These are phyloP conservation scores for Xylogone sp. DNA, from an alignment of 2,329 filamentous ascomycete species.

Conservation along the genomic window DNA sequence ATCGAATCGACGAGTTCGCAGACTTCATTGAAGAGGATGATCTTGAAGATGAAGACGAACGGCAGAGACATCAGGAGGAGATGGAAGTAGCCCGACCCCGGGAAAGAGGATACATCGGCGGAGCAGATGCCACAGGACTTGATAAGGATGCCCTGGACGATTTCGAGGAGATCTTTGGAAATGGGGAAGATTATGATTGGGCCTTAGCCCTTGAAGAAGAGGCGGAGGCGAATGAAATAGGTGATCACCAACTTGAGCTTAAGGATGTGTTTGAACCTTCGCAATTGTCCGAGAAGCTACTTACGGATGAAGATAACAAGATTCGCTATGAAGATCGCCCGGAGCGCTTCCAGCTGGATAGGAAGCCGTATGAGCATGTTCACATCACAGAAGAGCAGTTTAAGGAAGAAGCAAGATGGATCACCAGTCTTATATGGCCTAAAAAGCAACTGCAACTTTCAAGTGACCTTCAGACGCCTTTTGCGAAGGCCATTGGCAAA, in stretches of 20 bases:
- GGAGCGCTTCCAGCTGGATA: slow-evolving; percentile 88
- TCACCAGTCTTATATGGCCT: slow-evolving; percentile 82
- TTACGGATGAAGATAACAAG: slow-evolving; percentile 91
- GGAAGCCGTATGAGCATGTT: slow-evolving; percentile 81
- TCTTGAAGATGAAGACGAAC: slow-evolving; percentile 78
- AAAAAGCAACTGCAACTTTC: slow-evolving; percentile 59
- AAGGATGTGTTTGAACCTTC: slow-evolving; percentile 99
- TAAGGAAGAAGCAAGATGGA: slow-evolving; percentile 88
- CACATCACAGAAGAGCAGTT: slow-evolving; percentile 80
- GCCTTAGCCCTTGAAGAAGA: slow-evolving; percentile 85
- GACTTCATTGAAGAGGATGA: slow-evolving; percentile 98
- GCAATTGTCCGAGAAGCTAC: slow-evolving; percentile 86
- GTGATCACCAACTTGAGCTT: slow-evolving; percentile 82
- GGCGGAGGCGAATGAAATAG: slow-evolving; percentile 72
- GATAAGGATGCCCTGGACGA: slow-evolving; percentile 93
- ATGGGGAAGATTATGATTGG: slow-evolving; percentile 94
- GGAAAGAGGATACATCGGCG: slow-evolving; percentile 63
- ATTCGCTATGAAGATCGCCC: slow-evolving; percentile 88
- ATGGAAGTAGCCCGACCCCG: slow-evolving; percentile 81
- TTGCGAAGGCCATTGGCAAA: slow-evolving; percentile 83
- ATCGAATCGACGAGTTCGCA: slow-evolving; percentile 76
- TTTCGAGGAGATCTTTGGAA: slow-evolving; percentile 93
- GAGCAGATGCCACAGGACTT: slow-evolving; percentile 77
- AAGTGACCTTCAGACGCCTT: slow-evolving; percentile 72
- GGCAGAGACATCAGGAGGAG: slow-evolving; percentile 74